phyloP scores from a whole-genome alignment of 2,329 filamentous ascomycete species.

The Rhinocladiella similis region DNA sequence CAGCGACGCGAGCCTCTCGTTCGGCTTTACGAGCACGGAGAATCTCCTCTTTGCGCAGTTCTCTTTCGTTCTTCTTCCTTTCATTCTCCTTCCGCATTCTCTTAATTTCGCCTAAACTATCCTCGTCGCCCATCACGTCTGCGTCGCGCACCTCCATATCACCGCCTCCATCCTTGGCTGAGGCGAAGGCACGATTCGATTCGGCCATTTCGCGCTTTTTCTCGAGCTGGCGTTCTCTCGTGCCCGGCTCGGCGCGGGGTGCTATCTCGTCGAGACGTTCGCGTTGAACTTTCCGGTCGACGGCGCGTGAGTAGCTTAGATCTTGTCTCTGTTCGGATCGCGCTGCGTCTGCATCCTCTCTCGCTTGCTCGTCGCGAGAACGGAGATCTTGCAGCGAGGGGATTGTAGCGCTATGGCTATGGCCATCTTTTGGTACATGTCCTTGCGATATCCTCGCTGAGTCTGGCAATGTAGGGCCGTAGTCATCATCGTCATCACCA shows the following conservation, averaged over 20 bases:
- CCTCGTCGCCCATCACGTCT: conserved; percentile 71
- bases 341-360: conserved; percentile 54
- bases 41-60: conserved; percentile 79
- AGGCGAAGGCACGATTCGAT: conserved; percentile 69
- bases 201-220: conserved; percentile 75
- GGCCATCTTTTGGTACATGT: conserved; percentile 26
- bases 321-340: conserved; percentile 47
- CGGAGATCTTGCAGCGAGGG: conserved; percentile 75
- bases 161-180: conserved; percentile 51
- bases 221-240: conserved; percentile 80
- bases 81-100: conserved; percentile 64
- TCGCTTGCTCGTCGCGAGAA: conserved; percentile 43
- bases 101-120: conserved; percentile 63
- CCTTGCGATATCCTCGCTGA: conserved; percentile 24
- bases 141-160: conserved; percentile 67
- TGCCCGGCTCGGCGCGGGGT: conserved; percentile 80
- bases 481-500: conserved; percentile 62
- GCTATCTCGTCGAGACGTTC: conserved; percentile 76
- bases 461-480: conserved; percentile 55
- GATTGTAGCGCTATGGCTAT: conserved; percentile 57
- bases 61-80: conserved; percentile 77
- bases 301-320: conserved; percentile 61
- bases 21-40: conserved; percentile 73
- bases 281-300: conserved; percentile 66
- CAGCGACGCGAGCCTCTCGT: conserved; percentile 72